Conservation (phyloP, 257 asterid genomes). For the Avicennia marina region DNA sequence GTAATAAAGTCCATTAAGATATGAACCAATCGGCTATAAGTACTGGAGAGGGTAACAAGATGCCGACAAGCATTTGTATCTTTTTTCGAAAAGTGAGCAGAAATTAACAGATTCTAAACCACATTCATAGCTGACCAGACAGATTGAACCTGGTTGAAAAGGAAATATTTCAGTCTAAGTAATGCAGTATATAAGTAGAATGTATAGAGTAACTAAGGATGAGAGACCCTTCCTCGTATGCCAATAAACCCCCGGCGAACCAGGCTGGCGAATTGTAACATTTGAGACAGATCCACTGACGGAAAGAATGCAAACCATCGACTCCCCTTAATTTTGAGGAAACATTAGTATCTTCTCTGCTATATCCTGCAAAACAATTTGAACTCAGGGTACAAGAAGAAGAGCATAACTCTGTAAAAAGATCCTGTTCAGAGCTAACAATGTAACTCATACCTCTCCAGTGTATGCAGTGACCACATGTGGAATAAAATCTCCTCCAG, state of each 20-base stretch:
- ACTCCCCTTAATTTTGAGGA: conserved; percentile 47
- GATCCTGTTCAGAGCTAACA: background rate
- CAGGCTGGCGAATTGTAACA: conserved; percentile 68
- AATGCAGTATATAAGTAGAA: background rate
- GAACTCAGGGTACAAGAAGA: background rate
- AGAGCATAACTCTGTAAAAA: background rate
- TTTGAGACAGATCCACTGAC: conserved; percentile 69
- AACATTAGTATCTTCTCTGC: conserved; percentile 56
- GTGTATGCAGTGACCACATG: conserved; percentile 61
- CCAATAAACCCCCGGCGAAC: conserved; percentile 61
- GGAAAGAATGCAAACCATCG: conserved; percentile 61
- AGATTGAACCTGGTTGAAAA: no score
- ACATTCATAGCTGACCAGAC: no score
- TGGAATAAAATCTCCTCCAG: conserved; percentile 69
- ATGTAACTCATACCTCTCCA: conserved; percentile 53
- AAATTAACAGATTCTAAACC: no score
- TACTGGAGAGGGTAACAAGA: no score
- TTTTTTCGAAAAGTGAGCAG: no score
- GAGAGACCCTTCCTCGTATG: conserved; percentile 67
- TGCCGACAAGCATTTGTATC: no score
- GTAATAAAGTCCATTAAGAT: no score
- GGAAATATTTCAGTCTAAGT: background rate
- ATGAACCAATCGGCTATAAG: no score
- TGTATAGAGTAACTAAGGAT: no score
- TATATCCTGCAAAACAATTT: conserved; percentile 43